Conservation (phyloP, 2,329 filamentous ascomycete species). For the Xenosphaeropsis pyriputrescens region DNA sequence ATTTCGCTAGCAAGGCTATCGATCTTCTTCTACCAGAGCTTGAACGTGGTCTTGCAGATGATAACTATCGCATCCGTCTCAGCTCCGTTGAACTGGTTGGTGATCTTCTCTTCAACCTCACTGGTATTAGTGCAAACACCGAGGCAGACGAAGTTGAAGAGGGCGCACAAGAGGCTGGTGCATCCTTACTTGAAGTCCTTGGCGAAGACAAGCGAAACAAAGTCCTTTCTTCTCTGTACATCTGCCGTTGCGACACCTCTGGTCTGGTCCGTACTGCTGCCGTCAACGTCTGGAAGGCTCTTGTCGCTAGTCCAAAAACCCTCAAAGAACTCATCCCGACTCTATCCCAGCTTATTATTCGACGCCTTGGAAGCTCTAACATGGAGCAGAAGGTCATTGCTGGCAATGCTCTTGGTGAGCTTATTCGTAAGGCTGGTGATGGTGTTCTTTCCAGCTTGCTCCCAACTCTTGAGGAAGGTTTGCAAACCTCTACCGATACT, state of each 20-base stretch:
- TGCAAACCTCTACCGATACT: conserved; percentile 76
- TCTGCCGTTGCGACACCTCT: conserved; percentile 94
- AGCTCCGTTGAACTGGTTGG: conserved; percentile 96
- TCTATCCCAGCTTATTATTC: conserved; percentile 87
- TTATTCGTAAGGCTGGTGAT: conserved; percentile 94
- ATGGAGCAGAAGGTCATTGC: conserved; percentile 99
- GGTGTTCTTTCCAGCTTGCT: conserved; percentile 77
- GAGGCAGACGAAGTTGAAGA: conserved; percentile 70
- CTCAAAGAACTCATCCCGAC: conserved; percentile 93
- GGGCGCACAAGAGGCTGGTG: conserved; percentile 68
- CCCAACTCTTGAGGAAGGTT: conserved; percentile 81
- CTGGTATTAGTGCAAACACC: conserved; percentile 75
- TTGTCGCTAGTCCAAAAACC: conserved; percentile 81
- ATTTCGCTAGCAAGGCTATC: conserved; percentile 89
- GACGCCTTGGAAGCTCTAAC: conserved; percentile 84
- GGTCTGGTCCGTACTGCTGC: conserved; percentile 80
- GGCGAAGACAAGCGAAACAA: conserved; percentile 95
- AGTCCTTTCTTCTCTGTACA: conserved; percentile 91
- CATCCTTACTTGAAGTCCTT: conserved; percentile 85
- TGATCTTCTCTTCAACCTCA: conserved; percentile 93
- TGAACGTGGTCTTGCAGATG: conserved; percentile 90
- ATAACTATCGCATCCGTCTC: conserved; percentile 93
- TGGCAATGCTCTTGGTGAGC: conserved; percentile 87
- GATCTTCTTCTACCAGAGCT: conserved; percentile 89
- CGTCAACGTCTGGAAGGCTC: conserved; percentile 88